A percentile compares a stretch with the other conserved stretches of the same genome.
Conservation (phyloP, 257 asterid species). For the Verbascum thapsus region DNA sequence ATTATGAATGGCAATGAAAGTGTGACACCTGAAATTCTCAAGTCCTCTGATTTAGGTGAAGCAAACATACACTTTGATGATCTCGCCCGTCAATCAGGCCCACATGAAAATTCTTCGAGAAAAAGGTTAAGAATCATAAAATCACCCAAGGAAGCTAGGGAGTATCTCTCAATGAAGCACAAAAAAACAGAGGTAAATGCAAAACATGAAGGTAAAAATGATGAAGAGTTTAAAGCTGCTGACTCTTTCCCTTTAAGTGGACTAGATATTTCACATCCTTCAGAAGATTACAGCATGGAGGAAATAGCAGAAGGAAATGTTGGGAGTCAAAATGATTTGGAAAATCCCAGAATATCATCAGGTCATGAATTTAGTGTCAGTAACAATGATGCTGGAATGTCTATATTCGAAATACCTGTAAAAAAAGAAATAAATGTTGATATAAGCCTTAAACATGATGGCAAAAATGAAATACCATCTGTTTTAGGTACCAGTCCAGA, state of each 20-base stretch:
- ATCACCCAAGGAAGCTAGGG: constrained; percentile 83
- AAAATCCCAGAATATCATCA: constrained; percentile 33
- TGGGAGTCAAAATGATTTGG: constrained; percentile 27
- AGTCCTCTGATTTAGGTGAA: constrained; percentile 34
- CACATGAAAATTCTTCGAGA: constrained; percentile 32
- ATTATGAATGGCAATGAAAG: constrained; percentile 32
- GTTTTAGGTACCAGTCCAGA: constrained; percentile 27
- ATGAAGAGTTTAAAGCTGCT: constrained; percentile 31
- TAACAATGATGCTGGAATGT: constrained; percentile 31
- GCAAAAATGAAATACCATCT: constrained; percentile 24
- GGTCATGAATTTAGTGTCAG: constrained; percentile 34
- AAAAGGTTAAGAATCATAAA: constrained; percentile 60
- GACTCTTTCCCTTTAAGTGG: constrained; percentile 27
- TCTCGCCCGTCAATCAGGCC: constrained; percentile 28
- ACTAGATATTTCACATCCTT: constrained; percentile 22
- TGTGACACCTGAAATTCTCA: constrained; percentile 25
- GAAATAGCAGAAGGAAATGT: constrained; percentile 35
- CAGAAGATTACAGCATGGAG: constrained; percentile 28
- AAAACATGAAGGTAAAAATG: constrained; percentile 34
- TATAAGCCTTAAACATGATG: constrained; percentile 26
- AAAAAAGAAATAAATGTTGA: constrained; percentile 29
- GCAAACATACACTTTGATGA: constrained; percentile 32
- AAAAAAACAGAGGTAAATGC: constrained; percentile 34
- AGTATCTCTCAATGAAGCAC: constrained; percentile 64
- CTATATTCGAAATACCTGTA: constrained; percentile 23